A percentile compares a stretch with the other conserved stretches of the same genome.
Evolutionary conservation across 2,329 filamentous ascomycete genomes (phyloP).

Genomic region (Lachnellula cervina): DNA sequence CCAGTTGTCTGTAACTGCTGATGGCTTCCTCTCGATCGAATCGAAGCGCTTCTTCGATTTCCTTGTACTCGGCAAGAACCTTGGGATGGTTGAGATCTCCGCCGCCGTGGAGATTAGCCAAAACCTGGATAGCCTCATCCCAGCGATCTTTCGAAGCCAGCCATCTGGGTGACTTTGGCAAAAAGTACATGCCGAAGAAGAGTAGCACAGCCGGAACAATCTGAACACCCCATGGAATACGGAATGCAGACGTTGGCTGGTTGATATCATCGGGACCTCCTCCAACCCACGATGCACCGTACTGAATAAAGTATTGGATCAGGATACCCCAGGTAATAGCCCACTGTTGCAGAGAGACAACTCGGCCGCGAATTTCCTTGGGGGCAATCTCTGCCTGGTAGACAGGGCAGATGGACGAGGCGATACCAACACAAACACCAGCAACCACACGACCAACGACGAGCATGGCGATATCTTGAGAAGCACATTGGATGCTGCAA

Average conservation of each 20-base stretch:
- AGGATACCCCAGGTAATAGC: conserved; percentile 67
- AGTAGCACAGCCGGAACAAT: conserved; percentile 50
- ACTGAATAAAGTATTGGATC: conserved; percentile 63
- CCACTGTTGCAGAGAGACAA: conserved; percentile 64
- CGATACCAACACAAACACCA: conserved; percentile 69
- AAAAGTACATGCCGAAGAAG: conserved; percentile 53
- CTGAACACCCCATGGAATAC: conserved; percentile 58
- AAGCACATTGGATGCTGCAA: conserved; percentile 53
- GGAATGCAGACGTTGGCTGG: conserved; percentile 51
- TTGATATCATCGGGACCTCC: conserved; percentile 45
- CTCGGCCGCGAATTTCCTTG: conserved; percentile 51
- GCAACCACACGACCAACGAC: conserved; percentile 67
- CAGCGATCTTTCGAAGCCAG: conserved; percentile 62
- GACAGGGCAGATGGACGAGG: conserved; percentile 61
- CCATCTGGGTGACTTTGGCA: conserved; percentile 65
- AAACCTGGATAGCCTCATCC: conserved; percentile 56
- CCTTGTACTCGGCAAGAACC: conserved; percentile 59
- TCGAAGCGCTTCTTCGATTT: conserved; percentile 68
- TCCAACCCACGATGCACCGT: conserved; percentile 53
- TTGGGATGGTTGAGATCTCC: conserved; percentile 53
- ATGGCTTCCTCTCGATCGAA: conserved; percentile 69
- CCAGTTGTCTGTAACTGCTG: conserved; percentile 65
- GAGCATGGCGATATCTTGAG: conserved; percentile 64
- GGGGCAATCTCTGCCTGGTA: conserved; percentile 64
- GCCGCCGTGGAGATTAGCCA: conserved; percentile 54